Conservation (phyloP, 2,329 filamentous ascomycete genomes). For the Bretziella fagacearum region DNA sequence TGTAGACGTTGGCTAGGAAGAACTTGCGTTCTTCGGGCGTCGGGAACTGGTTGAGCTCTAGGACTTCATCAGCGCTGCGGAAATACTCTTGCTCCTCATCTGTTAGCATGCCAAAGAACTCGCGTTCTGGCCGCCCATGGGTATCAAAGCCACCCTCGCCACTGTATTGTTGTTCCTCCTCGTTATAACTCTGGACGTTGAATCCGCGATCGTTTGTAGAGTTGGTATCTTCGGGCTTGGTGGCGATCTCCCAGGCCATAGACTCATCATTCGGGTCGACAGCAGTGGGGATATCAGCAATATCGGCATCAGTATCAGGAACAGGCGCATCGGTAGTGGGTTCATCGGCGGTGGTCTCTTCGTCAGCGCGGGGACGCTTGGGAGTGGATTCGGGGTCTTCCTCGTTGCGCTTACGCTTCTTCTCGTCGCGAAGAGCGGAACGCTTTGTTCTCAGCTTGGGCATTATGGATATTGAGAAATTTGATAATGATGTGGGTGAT, state of each 20-base stretch:
- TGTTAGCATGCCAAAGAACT: slow-evolving; percentile 86
- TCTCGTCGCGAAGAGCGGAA: slow-evolving; percentile 24
- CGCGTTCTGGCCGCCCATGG: slow-evolving; percentile 33
- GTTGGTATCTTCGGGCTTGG: slow-evolving; percentile 1
- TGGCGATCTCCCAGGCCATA: slow-evolving; percentile 10
- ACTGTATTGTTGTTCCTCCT: slow-evolving; percentile 17
- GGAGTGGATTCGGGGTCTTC: slow-evolving; percentile 16
- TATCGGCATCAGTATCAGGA: not conserved
- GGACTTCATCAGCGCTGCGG: slow-evolving; percentile 69
- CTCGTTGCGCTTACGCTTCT: slow-evolving; percentile 25
- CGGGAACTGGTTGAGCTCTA: slow-evolving; percentile 78
- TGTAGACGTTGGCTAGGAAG: slow-evolving; percentile 68
- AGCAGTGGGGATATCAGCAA: not conserved
- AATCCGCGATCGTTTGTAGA: not conserved
- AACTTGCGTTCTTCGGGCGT: slow-evolving; percentile 52
- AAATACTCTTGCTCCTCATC: slow-evolving; percentile 95
- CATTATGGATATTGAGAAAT: no score
- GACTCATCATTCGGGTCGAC: slow-evolving; percentile 2
- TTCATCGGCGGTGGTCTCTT: slow-evolving; percentile 15
- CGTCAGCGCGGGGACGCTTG: slow-evolving; percentile 17
- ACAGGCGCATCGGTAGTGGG: not conserved
- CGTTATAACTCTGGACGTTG: not conserved
- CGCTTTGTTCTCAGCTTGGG: slow-evolving; percentile 29
- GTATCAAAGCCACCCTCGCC: slow-evolving; percentile 8
- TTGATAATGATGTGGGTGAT: no score